These are phyloP conservation scores for Myriosclerotinia curreyana DNA, from an alignment of 2,329 filamentous ascomycete species.

Conservation along the genomic window DNA sequence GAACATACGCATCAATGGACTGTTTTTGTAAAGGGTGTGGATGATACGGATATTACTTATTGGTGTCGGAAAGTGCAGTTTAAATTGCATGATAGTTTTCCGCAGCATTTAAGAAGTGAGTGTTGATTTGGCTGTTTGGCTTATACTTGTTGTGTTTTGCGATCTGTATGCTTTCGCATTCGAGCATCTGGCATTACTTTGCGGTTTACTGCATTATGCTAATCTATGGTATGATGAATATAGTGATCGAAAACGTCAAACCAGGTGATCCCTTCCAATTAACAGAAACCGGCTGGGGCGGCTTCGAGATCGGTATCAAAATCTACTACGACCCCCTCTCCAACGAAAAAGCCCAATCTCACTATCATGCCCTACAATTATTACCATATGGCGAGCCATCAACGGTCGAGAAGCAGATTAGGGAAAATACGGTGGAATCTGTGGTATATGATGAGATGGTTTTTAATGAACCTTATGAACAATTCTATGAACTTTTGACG, in stretches of 20 bases:
- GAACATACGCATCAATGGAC: conserved; percentile 98
- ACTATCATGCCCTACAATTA: conserved; percentile 87
- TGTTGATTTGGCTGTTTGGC: conserved; percentile 16
- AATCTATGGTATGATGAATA: background rate
- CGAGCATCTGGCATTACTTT: no score
- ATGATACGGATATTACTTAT: conserved; percentile 86
- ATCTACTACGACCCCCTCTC: conserved; percentile 87
- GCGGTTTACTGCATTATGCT: background rate
- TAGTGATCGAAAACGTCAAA: conserved; percentile 66
- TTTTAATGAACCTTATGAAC: conserved; percentile 95
- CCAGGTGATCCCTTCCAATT: conserved; percentile 72
- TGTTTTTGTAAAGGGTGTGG: conserved; percentile 87
- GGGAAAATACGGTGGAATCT: conserved; percentile 64
- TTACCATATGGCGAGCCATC: conserved; percentile 87
- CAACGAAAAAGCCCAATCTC: conserved; percentile 90
- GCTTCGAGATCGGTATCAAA: conserved; percentile 95
- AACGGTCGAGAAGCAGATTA: conserved; percentile 55
- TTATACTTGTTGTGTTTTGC: no score
- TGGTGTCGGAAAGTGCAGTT: conserved; percentile 98
- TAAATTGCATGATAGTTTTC: conserved; percentile 95
- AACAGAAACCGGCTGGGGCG: conserved; percentile 93
- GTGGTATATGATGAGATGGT: conserved; percentile 92
- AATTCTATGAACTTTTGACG: conserved; percentile 85
- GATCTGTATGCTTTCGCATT: no score
- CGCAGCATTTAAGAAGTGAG: conserved; percentile 78